Evolutionary conservation across 1,284 basidiomycete species (phyloP), one percentile per base, ranked within the genome.

Genomic region (Malassezia psittaci): DNA sequence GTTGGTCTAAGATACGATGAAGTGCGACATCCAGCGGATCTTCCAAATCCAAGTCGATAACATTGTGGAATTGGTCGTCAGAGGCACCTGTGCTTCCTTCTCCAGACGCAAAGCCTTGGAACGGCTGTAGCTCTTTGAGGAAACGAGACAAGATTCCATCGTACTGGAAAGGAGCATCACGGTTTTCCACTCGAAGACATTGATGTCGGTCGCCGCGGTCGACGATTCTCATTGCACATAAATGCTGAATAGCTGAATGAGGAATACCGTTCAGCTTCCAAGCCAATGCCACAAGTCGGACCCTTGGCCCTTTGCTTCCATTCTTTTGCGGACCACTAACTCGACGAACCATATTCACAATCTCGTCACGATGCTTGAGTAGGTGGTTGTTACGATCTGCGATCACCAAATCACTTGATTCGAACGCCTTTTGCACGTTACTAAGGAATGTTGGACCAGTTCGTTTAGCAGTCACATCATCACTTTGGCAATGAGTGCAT

Each of bases 401-500:
- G 37, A 74, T 60, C 16, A 74, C 54, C 7, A 70, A 62, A 1
- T 62, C 54, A 35, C 63, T 38, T 2, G 39, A n/a, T 0, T 55
- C 51, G 5, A 74, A 19, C 33, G 66, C 68, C 36, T 51, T 52
- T 29, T 78, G 75, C 36, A 96, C 84, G 59, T 87, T 89, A 63
- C 80, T 82, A 52, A 91, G 76, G 76, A 98, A 98, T 1, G 78
- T 72, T 0, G 84, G 81, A 0, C 82, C 89, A 0, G 87, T 62
- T 68, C 86, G 90, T 76, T 91, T 96, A 11, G 77, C 80, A 40
- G 81, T 78, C 5, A 96, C 81, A 67, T 96, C 88, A 75, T 99
- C 94, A 67, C 86, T 89, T 73, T 98, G 93, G 0, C 60, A 58
- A 18, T 66, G 63, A 0, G 86, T 88, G 69, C 96, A 90, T 0